Conservation (phyloP, 768 basidiomycete genomes). For the Kwoniella dendrophila region DNA sequence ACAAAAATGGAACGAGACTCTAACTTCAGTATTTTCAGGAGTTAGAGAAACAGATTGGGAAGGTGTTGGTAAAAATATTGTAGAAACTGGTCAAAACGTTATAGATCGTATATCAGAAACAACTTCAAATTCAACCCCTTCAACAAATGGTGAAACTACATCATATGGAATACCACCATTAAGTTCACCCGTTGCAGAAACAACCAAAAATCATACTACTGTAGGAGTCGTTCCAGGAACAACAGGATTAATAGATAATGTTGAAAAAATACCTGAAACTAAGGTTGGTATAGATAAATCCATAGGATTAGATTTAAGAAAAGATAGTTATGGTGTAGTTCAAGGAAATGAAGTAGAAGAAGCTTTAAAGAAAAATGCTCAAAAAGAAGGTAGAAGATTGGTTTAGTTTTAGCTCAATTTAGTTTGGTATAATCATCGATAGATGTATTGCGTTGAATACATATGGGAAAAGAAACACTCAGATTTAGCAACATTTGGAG, state of each 20-base stretch:
- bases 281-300: conserved; percentile 4
- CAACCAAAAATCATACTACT: conserved; percentile 5
- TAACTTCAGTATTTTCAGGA: conserved; percentile 16
- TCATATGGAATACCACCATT: background rate
- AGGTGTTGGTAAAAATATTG: conserved; percentile 23
- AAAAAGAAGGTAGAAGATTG: conserved; percentile 13
- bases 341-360: conserved; percentile 15
- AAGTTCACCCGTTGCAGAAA: background rate
- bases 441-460: too few relatives aligned
- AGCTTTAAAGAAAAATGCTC: conserved; percentile 6
- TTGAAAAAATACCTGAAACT: conserved; percentile 5
- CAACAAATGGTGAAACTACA: background rate
- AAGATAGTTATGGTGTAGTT: conserved; percentile 9
- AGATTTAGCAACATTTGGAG: too few relatives aligned
- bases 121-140: background rate
- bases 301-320: conserved; percentile 14
- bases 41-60: conserved; percentile 37
- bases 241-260: conserved; percentile 12
- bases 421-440: too few relatives aligned
- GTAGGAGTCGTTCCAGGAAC: conserved; percentile 15
- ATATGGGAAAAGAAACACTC: too few relatives aligned
- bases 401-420: background rate
- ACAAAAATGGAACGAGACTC: conserved; percentile 39
- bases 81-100: conserved; percentile 21
- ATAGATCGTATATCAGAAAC: conserved; percentile 10